Conservation (phyloP, 2,329 filamentous ascomycete genomes). For the Fusarium humuli region DNA sequence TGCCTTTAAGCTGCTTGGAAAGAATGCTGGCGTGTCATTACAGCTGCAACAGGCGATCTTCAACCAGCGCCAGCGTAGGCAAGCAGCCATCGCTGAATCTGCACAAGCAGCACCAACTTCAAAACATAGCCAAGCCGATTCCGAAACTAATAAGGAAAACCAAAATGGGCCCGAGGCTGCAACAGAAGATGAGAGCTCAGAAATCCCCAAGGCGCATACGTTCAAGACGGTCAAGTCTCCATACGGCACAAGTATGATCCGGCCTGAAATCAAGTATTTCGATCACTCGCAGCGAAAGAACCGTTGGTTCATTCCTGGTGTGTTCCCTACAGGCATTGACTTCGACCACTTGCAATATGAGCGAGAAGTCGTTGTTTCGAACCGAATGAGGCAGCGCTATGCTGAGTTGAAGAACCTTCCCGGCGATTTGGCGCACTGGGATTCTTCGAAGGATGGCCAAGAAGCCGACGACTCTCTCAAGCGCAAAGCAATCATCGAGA, state of each 20-base stretch:
- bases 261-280: conserved; percentile 76
- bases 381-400: conserved; percentile 87
- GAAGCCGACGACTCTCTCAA: conserved; percentile 85
- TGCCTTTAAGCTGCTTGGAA: conserved; percentile 90
- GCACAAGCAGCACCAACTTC: conserved; percentile 52
- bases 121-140: conserved; percentile 48
- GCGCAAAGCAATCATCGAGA: conserved; percentile 91
- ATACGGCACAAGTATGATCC: conserved; percentile 67
- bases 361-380: conserved; percentile 88
- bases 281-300: conserved; percentile 82
- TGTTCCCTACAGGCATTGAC: conserved; percentile 90
- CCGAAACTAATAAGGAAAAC: conserved; percentile 52
- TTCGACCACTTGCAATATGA: conserved; percentile 87
- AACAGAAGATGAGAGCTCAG: conserved; percentile 49
- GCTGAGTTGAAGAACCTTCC: conserved; percentile 85
- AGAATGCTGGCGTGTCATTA: conserved; percentile 83
- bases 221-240: conserved; percentile 84
- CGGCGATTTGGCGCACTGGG: conserved; percentile 89
- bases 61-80: conserved; percentile 75
- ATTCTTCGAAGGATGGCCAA: conserved; percentile 75
- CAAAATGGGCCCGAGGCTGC: conserved; percentile 53
- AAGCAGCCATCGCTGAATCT: conserved; percentile 63
- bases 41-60: conserved; percentile 87
- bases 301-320: conserved; percentile 83
- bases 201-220: conserved; percentile 57